Evolutionary conservation across 2,329 filamentous ascomycete genomes (phyloP).

Genomic region (Apiospora phragmitis): DNA sequence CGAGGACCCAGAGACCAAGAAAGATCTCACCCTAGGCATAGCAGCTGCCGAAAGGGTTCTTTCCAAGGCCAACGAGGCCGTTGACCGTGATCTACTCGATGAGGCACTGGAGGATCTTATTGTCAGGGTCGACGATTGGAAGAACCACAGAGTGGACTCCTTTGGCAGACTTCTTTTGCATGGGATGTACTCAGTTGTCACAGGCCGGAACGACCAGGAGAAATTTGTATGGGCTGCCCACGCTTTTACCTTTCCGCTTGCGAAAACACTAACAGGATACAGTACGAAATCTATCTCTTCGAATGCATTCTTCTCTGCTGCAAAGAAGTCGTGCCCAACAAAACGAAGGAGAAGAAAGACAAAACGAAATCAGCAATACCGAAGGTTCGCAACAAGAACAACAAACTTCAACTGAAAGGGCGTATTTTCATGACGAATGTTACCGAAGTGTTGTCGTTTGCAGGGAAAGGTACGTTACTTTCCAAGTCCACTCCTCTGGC

Average conservation of each 20-base stretch:
- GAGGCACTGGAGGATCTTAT: constrained; percentile 83
- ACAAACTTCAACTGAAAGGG: constrained; percentile 91
- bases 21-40: constrained; percentile 75
- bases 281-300: constrained; percentile 98
- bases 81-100: constrained; percentile 81
- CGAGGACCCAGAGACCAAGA: constrained; percentile 68
- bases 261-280: constrained; percentile 35
- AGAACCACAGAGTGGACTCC: constrained; percentile 84
- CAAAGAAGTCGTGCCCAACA: constrained; percentile 88
- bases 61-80: constrained; percentile 83
- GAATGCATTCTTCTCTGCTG: constrained; percentile 94
- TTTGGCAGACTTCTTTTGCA: constrained; percentile 88
- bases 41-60: constrained; percentile 81
- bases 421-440: constrained; percentile 99
- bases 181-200: constrained; percentile 89
- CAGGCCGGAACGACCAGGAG: constrained; percentile 85
- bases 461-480: constrained; percentile 73
- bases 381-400: constrained; percentile 64
- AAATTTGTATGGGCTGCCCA: constrained; percentile 64
- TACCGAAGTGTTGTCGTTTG: constrained; percentile 85
- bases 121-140: constrained; percentile 92
- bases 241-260: not conserved
- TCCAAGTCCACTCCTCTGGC: constrained; percentile 1
- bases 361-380: constrained; percentile 57
- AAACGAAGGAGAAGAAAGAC: constrained; percentile 76